Percentiles rank a stretch among this genome's conserved stretches.
These are phyloP conservation scores for Coemansia sp. DNA, from an alignment of 192 early-diverging fungal genomes.

Conservation along the genomic window DNA sequence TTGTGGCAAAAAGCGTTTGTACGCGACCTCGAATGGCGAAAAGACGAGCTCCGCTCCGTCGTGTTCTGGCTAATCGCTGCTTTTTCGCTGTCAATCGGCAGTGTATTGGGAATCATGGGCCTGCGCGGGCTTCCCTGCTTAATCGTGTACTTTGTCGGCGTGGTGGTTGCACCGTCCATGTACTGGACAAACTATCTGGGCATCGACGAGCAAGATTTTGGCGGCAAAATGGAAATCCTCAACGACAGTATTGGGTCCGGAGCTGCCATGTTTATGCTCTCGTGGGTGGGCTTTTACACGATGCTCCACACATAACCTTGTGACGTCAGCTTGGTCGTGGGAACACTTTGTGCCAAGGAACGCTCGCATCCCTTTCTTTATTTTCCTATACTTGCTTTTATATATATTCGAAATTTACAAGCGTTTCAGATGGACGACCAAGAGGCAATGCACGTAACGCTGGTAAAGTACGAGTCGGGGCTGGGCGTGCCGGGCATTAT, in stretches of 20 bases:
- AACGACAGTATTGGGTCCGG: constrained; percentile 46
- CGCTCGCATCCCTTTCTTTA: background rate
- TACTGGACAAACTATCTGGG: constrained; percentile 42
- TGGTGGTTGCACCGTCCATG: constrained; percentile 32
- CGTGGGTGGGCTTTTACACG: constrained; percentile 35
- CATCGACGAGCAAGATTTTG: constrained; percentile 48
- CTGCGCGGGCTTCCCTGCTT: constrained; percentile 37
- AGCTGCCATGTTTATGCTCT: constrained; percentile 36
- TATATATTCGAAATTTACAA: background rate
- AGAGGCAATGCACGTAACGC: constrained; percentile 26
- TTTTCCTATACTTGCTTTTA: background rate
- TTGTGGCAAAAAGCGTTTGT: constrained; percentile 45
- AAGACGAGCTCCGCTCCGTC: constrained; percentile 44
- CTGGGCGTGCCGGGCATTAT: constrained; percentile 43
- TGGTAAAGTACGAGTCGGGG: constrained; percentile 40
- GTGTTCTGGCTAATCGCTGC: constrained; percentile 45
- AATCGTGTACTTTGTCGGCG: constrained; percentile 26
- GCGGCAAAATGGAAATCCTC: constrained; percentile 53
- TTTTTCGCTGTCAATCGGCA: constrained; percentile 27
- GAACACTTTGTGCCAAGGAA: background rate
- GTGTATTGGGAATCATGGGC: constrained; percentile 26
- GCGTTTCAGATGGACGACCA: constrained; percentile 16
- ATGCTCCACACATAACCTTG: constrained; percentile 16
- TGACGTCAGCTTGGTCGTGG: constrained; percentile 5
- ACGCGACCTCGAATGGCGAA: constrained; percentile 48